Evolutionary conservation across 345 rosid species (phyloP).

Genomic region (Conringia planisiliqua): DNA sequence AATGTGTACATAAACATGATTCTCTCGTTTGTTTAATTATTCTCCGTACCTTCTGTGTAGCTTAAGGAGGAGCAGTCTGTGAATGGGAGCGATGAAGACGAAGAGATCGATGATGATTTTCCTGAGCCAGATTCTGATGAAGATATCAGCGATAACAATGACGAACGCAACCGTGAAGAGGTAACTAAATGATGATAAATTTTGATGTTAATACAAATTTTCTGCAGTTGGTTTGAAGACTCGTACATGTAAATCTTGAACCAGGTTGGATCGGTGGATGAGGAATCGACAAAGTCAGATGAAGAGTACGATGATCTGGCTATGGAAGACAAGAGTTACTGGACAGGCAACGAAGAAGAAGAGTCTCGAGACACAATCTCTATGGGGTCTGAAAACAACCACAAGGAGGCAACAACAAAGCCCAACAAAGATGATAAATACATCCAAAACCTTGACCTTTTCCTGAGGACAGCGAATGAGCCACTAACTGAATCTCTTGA

Average conservation of each 20-base stretch:
- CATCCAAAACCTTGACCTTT: slow-evolving; percentile 50
- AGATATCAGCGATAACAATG: slow-evolving; percentile 59
- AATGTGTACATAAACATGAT: background rate
- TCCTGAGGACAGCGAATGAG: slow-evolving; percentile 46
- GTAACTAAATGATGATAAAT: slow-evolving; percentile 30
- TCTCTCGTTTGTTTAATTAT: background rate
- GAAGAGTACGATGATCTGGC: slow-evolving; percentile 97
- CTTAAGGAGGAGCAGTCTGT: slow-evolving; percentile 88
- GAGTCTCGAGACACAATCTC: slow-evolving; percentile 38
- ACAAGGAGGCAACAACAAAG: slow-evolving; percentile 6
- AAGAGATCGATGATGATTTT: slow-evolving; percentile 56
- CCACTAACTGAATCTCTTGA: slow-evolving; percentile 45
- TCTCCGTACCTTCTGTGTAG: slow-evolving; percentile 32
- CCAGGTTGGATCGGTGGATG: slow-evolving; percentile 93
- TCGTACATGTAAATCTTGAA: background rate
- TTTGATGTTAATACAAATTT: background rate
- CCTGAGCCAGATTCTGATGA: slow-evolving; percentile 81
- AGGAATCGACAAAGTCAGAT: slow-evolving; percentile 86
- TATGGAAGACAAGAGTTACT: slow-evolving; percentile 72
- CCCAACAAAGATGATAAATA: slow-evolving; percentile 44
- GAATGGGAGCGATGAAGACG: slow-evolving; percentile 89
- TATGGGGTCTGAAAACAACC: slow-evolving; percentile 18
- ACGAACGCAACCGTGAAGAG: slow-evolving; percentile 64
- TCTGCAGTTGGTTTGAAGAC: background rate
- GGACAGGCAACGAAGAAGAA: slow-evolving; percentile 55